These are phyloP conservation scores for Colletotrichum brevisporum DNA, from an alignment of 2,329 filamentous ascomycete species.

Conservation along the genomic window DNA sequence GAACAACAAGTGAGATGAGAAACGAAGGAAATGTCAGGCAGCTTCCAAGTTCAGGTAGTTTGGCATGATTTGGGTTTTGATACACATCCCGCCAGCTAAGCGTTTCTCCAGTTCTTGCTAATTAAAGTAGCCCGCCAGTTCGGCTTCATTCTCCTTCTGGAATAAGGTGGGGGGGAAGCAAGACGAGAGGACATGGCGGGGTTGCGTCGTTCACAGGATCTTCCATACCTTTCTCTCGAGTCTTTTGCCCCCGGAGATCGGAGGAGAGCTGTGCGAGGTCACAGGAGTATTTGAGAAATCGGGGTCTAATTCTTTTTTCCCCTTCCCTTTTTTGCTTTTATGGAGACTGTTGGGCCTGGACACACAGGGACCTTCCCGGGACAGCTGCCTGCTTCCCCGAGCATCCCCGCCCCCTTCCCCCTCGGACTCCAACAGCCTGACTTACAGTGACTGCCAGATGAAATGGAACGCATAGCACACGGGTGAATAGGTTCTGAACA, in stretches of 20 bases:
- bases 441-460: neutral
- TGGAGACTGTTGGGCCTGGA: slow-evolving; percentile 3
- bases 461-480: too few relatives aligned
- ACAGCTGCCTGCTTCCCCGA: slow-evolving; percentile 18
- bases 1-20: neutral
- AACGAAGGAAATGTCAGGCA: slow-evolving; percentile 5
- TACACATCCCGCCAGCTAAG: slow-evolving; percentile 15
- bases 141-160: slow-evolving; percentile 1
- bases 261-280: slow-evolving; percentile 3
- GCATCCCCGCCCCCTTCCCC: slow-evolving; percentile 17
- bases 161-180: slow-evolving; percentile 14
- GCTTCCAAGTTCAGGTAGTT: neutral
- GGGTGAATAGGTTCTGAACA: too few relatives aligned
- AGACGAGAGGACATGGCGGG: neutral
- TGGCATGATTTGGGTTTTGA: slow-evolving; percentile 1
- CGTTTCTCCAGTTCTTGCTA: slow-evolving; percentile 5
- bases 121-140: neutral
- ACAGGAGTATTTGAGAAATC: too few relatives aligned
- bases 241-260: neutral
- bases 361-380: slow-evolving; percentile 28
- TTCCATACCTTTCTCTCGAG: slow-evolving; percentile 6
- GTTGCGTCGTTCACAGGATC: slow-evolving; percentile 8
- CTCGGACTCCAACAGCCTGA: too few relatives aligned
- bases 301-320: too few relatives aligned
- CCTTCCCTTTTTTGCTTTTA: neutral